phyloP scores from a whole-genome alignment of 2,329 filamentous ascomycete species.

The Colletotrichum acutatum region DNA sequence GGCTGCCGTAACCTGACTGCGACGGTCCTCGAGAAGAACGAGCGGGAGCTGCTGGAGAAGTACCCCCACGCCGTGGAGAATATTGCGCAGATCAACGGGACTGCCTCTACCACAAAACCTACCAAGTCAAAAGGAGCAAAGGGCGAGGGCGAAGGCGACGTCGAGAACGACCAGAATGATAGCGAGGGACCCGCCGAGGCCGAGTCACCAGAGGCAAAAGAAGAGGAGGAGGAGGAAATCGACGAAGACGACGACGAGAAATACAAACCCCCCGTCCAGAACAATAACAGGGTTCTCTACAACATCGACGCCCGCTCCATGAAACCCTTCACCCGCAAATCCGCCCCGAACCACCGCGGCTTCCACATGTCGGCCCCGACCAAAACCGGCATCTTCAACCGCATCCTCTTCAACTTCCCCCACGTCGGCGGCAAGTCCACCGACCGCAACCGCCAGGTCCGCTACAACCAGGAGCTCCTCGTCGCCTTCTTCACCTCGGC shows the following conservation, averaged over 20 bases:
- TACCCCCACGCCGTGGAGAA: constrained; percentile 77
- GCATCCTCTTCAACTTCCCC: constrained; percentile 95
- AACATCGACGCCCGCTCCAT: constrained; percentile 76
- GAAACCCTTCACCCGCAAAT: constrained; percentile 52
- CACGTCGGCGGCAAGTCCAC: constrained; percentile 93
- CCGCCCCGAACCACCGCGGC: constrained; percentile 29
- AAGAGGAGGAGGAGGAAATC: constrained; percentile 34
- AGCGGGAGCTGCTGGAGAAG: constrained; percentile 71
- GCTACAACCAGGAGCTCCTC: constrained; percentile 86
- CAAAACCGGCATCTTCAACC: constrained; percentile 68
- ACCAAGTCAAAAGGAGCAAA: constrained; percentile 8
- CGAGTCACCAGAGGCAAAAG: neutral
- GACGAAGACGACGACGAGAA: constrained; percentile 26
- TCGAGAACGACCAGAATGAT: constrained; percentile 1
- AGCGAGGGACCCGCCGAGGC: neutral
- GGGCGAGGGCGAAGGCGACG: constrained; percentile 16
- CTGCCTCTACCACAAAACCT: neutral
- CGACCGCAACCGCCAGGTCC: constrained; percentile 93
- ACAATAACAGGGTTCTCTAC: constrained; percentile 63
- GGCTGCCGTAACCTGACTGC: constrained; percentile 74
- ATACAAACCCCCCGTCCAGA: constrained; percentile 36
- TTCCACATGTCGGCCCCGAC: constrained; percentile 42
- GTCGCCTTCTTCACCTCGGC: constrained; percentile 74
- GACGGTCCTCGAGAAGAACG: constrained; percentile 72
- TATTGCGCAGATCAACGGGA: constrained; percentile 59